phyloP scores from a whole-genome alignment of 805 yeast species.

The Zygosaccharomyces kombuchaensis region DNA sequence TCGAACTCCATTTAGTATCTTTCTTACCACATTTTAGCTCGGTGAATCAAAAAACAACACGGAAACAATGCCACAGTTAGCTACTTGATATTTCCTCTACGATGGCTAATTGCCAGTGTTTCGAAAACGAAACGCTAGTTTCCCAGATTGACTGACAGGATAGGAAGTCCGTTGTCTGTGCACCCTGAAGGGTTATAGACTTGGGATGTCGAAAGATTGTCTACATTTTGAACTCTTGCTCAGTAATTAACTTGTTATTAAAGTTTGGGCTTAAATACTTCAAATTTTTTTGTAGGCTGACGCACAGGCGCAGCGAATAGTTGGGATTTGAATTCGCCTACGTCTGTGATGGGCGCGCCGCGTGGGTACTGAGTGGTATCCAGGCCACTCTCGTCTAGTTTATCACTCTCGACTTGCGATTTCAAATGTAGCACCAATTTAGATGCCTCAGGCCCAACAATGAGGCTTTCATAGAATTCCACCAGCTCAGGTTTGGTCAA shows the following conservation, averaged over 20 bases:
- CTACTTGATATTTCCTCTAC: conserved; percentile 32
- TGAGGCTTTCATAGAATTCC: conserved; percentile 46
- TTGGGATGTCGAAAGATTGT: conserved; percentile 39
- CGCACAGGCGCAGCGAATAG: conserved; percentile 59
- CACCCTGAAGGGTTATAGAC: conserved; percentile 28
- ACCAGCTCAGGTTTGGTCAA: conserved; percentile 56
- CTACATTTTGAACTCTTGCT: conserved; percentile 24
- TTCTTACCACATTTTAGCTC: conserved; percentile 14
- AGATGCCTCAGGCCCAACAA: conserved; percentile 37
- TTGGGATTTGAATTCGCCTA: conserved; percentile 53
- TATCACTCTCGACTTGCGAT: conserved; percentile 39
- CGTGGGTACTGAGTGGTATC: conserved; percentile 41
- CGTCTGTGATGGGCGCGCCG: conserved; percentile 43
- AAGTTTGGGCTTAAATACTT: conserved; percentile 16
- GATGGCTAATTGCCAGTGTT: conserved; percentile 39
- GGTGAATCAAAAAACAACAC: conserved; percentile 33
- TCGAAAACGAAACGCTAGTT: conserved; percentile 34
- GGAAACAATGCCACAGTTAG: conserved; percentile 41
- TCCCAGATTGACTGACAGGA: conserved; percentile 37
- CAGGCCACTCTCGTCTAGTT: conserved; percentile 21
- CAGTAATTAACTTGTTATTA: conserved; percentile 1
- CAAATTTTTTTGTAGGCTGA: conserved; percentile 41
- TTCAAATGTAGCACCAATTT: conserved; percentile 59
- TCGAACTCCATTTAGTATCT: not conserved
- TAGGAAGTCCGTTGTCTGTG: conserved; percentile 40